These are phyloP conservation scores for Pycnococcus provasolii DNA, from an alignment of 139 green algal species.

Conservation along the genomic window DNA sequence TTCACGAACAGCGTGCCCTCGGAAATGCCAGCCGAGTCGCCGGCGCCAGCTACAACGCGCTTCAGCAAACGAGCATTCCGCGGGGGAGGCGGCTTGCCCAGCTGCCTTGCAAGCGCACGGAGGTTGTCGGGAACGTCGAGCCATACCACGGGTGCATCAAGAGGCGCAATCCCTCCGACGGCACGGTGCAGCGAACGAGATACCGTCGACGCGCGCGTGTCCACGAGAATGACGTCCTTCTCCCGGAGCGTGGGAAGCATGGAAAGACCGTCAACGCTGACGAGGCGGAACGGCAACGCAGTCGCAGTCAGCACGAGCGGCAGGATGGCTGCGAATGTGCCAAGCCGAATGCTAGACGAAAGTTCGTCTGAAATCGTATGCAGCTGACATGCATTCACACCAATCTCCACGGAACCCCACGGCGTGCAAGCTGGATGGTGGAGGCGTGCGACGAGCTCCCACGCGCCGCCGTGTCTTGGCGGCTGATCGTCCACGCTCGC, in stretches of 20 bases:
- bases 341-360: not conserved
- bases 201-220: not conserved
- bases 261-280: not conserved
- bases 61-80: not conserved
- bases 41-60: not conserved
- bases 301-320: not conserved
- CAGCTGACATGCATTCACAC: not conserved
- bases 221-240: not conserved
- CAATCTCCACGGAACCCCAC: not conserved
- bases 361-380: not conserved
- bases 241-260: not conserved
- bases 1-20: not conserved
- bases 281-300: not conserved
- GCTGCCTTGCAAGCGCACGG: not conserved
- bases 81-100: too few species aligned
- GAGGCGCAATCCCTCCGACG: not conserved
- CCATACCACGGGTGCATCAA: not conserved
- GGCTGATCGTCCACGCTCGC: not conserved
- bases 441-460: not conserved
- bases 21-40: not conserved
- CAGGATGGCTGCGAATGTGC: not conserved
- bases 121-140: not conserved
- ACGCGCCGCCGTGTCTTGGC: not conserved
- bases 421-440: not conserved
- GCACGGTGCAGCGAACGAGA: not conserved